Evolutionary conservation across 2,329 filamentous ascomycete species (phyloP).

Genomic region (Cladosporium austrohemisphaericum): DNA sequence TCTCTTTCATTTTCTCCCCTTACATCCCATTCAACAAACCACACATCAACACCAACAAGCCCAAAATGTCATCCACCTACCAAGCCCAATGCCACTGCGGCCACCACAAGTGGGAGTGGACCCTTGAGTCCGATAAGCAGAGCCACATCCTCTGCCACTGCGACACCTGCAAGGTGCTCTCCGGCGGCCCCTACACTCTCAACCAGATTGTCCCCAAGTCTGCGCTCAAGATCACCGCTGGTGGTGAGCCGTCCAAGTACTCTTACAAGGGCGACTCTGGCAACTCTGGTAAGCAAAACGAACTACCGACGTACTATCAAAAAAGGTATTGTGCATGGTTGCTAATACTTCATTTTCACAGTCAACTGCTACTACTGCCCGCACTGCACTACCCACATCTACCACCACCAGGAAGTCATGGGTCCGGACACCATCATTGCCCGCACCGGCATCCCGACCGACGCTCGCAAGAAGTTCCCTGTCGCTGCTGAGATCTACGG

Average conservation of each 20-base stretch:
- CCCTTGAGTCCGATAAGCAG: slow-evolving; percentile 45
- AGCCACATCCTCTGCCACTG: slow-evolving; percentile 52
- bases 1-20: background rate
- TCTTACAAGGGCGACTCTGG: slow-evolving; percentile 55
- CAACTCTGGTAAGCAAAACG: background rate
- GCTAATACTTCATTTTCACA: too few species aligned
- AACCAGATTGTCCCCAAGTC: slow-evolving; percentile 53
- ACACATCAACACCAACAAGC: background rate
- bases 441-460: slow-evolving; percentile 47
- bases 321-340: too few species aligned
- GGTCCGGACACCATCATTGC: slow-evolving; percentile 51
- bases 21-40: background rate
- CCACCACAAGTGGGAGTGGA: slow-evolving; percentile 50
- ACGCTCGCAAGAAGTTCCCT: slow-evolving; percentile 46
- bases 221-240: slow-evolving; percentile 51
- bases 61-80: slow-evolving; percentile 27
- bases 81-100: slow-evolving; percentile 55
- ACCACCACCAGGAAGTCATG: slow-evolving; percentile 53
- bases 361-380: slow-evolving; percentile 58
- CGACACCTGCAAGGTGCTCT: slow-evolving; percentile 54
- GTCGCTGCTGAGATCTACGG: slow-evolving; percentile 54
- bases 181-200: slow-evolving; percentile 50
- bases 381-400: slow-evolving; percentile 54
- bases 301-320: too few species aligned
- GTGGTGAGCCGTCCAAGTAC: slow-evolving; percentile 47